Percentiles rank a stretch among this genome's conserved stretches.
Conservation (phyloP, 148 eudicot genomes). For the Nepenthes mirabilis region DNA sequence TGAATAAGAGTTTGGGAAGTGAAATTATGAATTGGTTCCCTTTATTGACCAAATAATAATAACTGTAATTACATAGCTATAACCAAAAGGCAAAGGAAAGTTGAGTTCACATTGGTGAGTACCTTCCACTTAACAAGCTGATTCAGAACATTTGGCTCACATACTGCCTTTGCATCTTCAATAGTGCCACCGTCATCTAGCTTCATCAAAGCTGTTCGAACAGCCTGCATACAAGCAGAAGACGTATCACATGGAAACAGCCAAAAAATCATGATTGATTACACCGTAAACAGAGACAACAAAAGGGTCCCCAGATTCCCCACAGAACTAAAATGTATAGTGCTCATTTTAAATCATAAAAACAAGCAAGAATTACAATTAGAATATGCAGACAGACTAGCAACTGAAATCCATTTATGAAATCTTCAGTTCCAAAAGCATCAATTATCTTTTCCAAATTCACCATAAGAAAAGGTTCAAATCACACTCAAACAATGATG, state of each 20-base stretch:
- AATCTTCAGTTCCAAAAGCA: too few species aligned
- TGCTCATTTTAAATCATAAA: not conserved
- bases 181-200: constrained; percentile 50
- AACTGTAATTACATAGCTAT: too few species aligned
- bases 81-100: too few species aligned
- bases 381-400: too few species aligned
- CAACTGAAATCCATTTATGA: too few species aligned
- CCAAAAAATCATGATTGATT: not conserved
- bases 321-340: not conserved
- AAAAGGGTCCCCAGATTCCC: not conserved
- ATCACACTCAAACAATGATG: too few species aligned
- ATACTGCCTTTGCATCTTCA: constrained; percentile 63
- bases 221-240: constrained; percentile 37
- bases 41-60: too few species aligned
- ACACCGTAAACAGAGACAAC: not conserved
- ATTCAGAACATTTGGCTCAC: constrained; percentile 47
- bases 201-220: constrained; percentile 52
- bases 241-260: not conserved
- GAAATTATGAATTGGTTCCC: too few species aligned
- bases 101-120: not conserved
- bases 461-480: too few species aligned
- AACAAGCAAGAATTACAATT: too few species aligned
- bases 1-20: too few species aligned
- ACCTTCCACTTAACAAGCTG: constrained; percentile 80
- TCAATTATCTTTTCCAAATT: too few species aligned